A percentile compares a stretch with the other conserved stretches of the same genome.
Conservation (phyloP, 495 filamentous ascomycete genomes). For the Saxophila tyrrhenica region DNA sequence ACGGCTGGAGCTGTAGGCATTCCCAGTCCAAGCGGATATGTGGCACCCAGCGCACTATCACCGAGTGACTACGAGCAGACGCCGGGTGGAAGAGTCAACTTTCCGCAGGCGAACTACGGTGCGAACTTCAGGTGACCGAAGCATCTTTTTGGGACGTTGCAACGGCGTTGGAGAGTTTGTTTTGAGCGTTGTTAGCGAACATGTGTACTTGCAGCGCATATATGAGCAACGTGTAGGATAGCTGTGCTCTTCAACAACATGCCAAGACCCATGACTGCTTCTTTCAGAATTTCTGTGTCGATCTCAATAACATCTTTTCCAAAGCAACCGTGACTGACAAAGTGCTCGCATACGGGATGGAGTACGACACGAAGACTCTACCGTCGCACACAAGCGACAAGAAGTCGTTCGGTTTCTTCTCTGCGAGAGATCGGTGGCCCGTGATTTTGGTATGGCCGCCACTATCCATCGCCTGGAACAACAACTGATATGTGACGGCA, state of each 20-base stretch:
- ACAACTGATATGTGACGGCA: slow-evolving; percentile 28
- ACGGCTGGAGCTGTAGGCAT: background rate
- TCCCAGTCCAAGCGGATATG: background rate
- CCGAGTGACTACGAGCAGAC: slow-evolving; percentile 7
- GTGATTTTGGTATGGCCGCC: slow-evolving; percentile 62
- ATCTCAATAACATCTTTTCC: too few species aligned
- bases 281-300: too few species aligned
- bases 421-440: slow-evolving; percentile 80
- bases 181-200: too few species aligned
- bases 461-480: background rate
- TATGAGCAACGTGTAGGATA: too few species aligned
- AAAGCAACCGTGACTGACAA: background rate
- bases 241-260: too few species aligned
- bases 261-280: too few species aligned
- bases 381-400: slow-evolving; percentile 66
- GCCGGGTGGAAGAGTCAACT: slow-evolving; percentile 1
- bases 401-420: slow-evolving; percentile 75
- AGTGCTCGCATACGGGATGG: too few species aligned
- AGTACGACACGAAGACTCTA: slow-evolving; percentile 39
- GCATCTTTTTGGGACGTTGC: background rate
- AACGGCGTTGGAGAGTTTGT: background rate
- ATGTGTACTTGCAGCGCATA: too few species aligned
- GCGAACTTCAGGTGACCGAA: background rate
- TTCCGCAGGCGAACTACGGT: slow-evolving; percentile 6
- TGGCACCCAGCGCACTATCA: slow-evolving; percentile 9